Evolutionary conservation across 2,329 filamentous ascomycete genomes (phyloP).

Genomic region (Lasiodiplodia gonubiensis): DNA sequence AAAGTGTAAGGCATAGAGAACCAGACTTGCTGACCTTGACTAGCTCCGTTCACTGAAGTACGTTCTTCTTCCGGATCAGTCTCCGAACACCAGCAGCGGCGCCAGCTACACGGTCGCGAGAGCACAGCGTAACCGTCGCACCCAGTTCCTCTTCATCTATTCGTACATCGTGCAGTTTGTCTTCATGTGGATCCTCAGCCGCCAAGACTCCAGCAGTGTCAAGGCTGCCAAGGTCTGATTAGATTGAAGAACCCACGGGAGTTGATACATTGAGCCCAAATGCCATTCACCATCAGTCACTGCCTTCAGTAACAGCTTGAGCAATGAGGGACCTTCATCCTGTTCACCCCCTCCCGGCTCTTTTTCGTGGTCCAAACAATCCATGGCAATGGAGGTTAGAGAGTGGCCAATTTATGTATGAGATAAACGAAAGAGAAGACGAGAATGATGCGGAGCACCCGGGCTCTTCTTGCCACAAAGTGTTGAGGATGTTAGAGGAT

Average conservation of each 20-base stretch:
- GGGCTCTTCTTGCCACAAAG: neutral
- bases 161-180: constrained; percentile 92
- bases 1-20: too few relatives aligned
- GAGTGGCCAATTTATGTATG: neutral
- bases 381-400: neutral
- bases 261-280: neutral
- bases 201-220: constrained; percentile 17
- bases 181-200: constrained; percentile 77
- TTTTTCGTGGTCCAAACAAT: neutral
- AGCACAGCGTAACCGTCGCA: constrained; percentile 83
- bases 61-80: constrained; percentile 86
- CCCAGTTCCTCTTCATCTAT: constrained; percentile 92
- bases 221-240: constrained; percentile 10
- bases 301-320: neutral
- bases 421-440: neutral
- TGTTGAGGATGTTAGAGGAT: neutral
- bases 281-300: neutral
- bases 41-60: constrained; percentile 95
- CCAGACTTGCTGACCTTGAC: constrained; percentile 13
- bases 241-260: neutral
- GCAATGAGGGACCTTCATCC: neutral
- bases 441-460: neutral
- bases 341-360: neutral
- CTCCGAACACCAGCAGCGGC: constrained; percentile 64
- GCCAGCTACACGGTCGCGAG: constrained; percentile 75